A percentile compares a stretch with the other conserved stretches of the same genome.
These are phyloP conservation scores for Daedaleopsis nitida DNA, from an alignment of 768 basidiomycete genomes.

Conservation along the genomic window DNA sequence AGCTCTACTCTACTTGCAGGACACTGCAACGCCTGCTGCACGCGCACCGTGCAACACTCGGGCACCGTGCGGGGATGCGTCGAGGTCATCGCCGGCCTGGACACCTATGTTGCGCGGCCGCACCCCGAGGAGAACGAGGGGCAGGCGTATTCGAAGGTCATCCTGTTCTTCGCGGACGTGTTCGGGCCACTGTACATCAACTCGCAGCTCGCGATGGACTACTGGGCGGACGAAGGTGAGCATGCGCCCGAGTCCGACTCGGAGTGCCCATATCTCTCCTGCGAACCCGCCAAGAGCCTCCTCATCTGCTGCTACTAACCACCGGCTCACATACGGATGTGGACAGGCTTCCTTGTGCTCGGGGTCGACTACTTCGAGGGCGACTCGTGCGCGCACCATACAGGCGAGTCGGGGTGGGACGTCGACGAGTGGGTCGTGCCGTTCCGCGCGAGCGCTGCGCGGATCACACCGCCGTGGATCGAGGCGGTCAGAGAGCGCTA, in stretches of 20 bases:
- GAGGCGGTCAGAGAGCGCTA: constrained; percentile 50
- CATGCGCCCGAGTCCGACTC: too few relatives aligned
- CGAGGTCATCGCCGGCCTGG: constrained; percentile 42
- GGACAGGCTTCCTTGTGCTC: constrained; percentile 59
- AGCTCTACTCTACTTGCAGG: neutral
- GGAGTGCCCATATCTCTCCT: too few relatives aligned
- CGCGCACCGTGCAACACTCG: neutral
- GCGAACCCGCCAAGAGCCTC: too few relatives aligned
- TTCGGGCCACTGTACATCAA: constrained; percentile 62
- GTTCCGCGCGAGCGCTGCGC: constrained; percentile 35
- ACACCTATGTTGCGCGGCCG: constrained; percentile 58
- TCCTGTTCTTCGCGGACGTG: constrained; percentile 62
- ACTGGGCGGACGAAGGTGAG: constrained; percentile 59
- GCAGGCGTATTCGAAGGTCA: constrained; percentile 37
- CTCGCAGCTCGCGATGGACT: constrained; percentile 62
- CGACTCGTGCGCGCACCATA: constrained; percentile 46
- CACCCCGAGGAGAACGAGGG: constrained; percentile 29
- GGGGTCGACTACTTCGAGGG: constrained; percentile 69
- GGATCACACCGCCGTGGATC: constrained; percentile 52
- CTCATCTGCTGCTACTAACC: too few relatives aligned
- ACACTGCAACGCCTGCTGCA: neutral
- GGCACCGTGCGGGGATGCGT: constrained; percentile 37
- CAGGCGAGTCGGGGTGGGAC: constrained; percentile 30
- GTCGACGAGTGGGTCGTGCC: constrained; percentile 16
- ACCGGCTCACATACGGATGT: too few relatives aligned